phyloP scores from a whole-genome alignment of 83 land plant genomes.

The Larix sibirica region DNA sequence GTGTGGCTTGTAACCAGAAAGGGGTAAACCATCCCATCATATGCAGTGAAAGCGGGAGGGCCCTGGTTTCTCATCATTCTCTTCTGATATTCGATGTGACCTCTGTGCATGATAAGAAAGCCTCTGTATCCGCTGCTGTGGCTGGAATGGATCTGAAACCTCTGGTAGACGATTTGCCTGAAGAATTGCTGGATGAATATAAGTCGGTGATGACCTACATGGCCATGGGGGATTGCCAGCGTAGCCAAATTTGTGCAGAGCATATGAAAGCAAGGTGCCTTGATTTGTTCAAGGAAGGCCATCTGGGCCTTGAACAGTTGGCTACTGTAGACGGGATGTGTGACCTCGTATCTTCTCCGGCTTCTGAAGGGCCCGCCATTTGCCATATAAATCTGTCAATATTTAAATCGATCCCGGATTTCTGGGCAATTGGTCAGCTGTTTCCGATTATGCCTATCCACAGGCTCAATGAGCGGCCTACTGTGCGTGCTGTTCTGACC shows the following conservation, averaged over 20 bases:
- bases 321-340: slow-evolving; percentile 73
- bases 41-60: slow-evolving; percentile 97
- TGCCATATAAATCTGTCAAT: slow-evolving; percentile 88
- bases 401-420: slow-evolving; percentile 91
- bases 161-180: slow-evolving; percentile 35
- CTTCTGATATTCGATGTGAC: slow-evolving; percentile 86
- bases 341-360: not conserved
- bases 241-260: slow-evolving; percentile 49
- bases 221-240: slow-evolving; percentile 34
- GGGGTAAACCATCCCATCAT: slow-evolving; percentile 63
- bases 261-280: slow-evolving; percentile 60
- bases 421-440: slow-evolving; percentile 94
- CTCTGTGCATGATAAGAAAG: slow-evolving; percentile 17
- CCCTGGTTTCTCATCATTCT: slow-evolving; percentile 93
- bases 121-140: slow-evolving; percentile 3
- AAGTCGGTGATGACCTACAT: slow-evolving; percentile 37
- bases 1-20: slow-evolving; percentile 55
- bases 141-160: not conserved
- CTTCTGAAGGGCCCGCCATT: slow-evolving; percentile 24
- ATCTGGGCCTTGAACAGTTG: slow-evolving; percentile 61
- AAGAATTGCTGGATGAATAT: slow-evolving; percentile 43
- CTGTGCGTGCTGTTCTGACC: slow-evolving; percentile 45
- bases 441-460: slow-evolving; percentile 93
- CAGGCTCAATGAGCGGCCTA: slow-evolving; percentile 69
- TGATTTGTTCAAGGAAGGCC: slow-evolving; percentile 74